Evolutionary conservation across 1,284 basidiomycete species (phyloP).

Genomic region (Irpex rosettiformis): DNA sequence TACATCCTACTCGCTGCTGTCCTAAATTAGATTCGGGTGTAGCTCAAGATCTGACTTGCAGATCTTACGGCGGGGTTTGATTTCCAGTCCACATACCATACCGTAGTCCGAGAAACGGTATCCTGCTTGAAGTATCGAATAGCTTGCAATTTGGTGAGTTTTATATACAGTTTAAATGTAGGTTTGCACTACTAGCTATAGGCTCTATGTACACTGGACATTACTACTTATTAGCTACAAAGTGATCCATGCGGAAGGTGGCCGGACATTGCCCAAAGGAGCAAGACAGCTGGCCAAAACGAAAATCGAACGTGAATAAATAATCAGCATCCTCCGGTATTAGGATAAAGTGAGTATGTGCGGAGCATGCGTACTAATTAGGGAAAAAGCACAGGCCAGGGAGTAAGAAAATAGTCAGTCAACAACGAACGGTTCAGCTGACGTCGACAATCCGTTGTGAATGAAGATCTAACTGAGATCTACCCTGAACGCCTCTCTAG

Average conservation of each 20-base stretch:
- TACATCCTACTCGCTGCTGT: neutral
- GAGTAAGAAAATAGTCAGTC: neutral
- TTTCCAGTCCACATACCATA: neutral
- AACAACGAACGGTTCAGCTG: no score
- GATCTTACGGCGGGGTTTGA: neutral
- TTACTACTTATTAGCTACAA: neutral
- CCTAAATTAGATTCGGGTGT: neutral
- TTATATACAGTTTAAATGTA: neutral
- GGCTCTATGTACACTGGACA: neutral
- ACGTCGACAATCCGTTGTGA: no score
- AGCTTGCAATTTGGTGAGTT: neutral
- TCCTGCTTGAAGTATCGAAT: no score
- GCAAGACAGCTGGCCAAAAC: neutral
- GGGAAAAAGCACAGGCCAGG: neutral
- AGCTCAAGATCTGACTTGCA: neutral
- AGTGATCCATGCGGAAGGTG: neutral
- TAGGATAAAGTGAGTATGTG: neutral
- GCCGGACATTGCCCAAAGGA: neutral
- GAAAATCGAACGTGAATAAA: neutral
- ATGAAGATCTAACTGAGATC: no score
- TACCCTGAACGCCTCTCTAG: slow-evolving; percentile 9
- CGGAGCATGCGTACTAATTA: neutral
- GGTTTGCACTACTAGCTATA: neutral
- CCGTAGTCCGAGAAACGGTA: neutral
- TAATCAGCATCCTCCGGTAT: neutral